Evolutionary conservation across 371 early-diverging fungal species (phyloP), one percentile per base, ranked within the genome.

Genomic region (Entomophthora muscae): DNA sequence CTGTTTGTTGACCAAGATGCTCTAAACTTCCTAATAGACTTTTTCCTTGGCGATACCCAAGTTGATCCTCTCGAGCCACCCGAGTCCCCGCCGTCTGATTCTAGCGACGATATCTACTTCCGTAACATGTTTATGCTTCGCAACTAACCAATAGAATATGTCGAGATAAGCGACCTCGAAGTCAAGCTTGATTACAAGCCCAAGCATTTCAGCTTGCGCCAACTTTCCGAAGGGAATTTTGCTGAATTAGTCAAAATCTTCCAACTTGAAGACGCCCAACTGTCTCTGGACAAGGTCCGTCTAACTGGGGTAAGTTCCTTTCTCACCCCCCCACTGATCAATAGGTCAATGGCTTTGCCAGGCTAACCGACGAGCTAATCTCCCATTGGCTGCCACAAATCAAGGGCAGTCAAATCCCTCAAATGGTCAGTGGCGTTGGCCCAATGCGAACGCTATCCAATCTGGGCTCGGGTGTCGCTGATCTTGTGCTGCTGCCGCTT

Each of bases 101-200:
- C 60, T 0, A 66, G 68, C 13, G 65, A 67, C 26, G 64, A 69
- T 22, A 58, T 75, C 5, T 85, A 83, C 62, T 83, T 85, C 66
- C 88, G 85, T 87, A 78, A 74, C 82, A 72, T 1, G 32, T 51
- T 24, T 32, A 1, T 21, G n/a, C n/a, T n/a, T 22, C 32, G 21
- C 53, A 7, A 3, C 28, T 57, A 13, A 28, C 42, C 26, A 33
- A 5, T 74, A 82, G 83, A 83, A 73, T 72, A 76, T 64, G 75
- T 82, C 28, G 82, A 82, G 51, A 76, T 96, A 26, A 71, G 80
- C 2, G 88, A 91, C 1, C 80, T 95, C 52, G 73, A 76, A 3
- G 66, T 95, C 63, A 91, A 88, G 65, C 77, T 98, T 53, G 98
- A 98, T 72, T 98, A 96, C 76, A 96, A 97, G 70, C 94, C 97